These are phyloP conservation scores for Globisporangium solare DNA, from an alignment of 352 stramenopile species.

Conservation along the genomic window DNA sequence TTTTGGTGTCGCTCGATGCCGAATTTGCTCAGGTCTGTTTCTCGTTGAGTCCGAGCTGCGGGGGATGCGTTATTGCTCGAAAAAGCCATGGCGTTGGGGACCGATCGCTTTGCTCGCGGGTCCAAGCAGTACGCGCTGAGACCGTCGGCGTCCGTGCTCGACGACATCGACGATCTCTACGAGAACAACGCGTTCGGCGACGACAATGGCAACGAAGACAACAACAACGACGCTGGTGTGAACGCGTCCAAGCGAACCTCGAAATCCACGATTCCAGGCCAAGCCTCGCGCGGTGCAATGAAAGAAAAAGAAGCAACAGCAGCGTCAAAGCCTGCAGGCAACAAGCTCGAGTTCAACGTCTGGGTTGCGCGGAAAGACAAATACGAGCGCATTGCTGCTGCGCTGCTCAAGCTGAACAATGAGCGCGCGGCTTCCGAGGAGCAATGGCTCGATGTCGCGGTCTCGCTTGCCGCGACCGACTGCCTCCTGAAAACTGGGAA, in stretches of 20 bases:
- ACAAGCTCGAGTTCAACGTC: conserved; percentile 66
- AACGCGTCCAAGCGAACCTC: conserved; percentile 1
- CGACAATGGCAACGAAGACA: conserved; percentile 24
- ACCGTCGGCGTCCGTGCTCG: conserved; percentile 26
- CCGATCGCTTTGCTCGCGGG: neutral
- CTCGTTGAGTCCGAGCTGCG: no score
- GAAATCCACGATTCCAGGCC: neutral
- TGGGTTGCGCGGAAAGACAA: conserved; percentile 87
- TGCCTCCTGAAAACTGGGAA: conserved; percentile 74
- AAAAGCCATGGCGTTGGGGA: conserved; percentile 23
- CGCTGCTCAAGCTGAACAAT: conserved; percentile 60
- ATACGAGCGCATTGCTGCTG: conserved; percentile 68
- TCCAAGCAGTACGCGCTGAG: conserved; percentile 22
- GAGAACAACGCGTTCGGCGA: conserved; percentile 73
- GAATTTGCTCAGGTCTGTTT: no score
- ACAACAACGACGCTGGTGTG: conserved; percentile 1
- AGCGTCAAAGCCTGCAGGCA: neutral
- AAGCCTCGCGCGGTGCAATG: neutral
- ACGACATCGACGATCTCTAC: conserved; percentile 74
- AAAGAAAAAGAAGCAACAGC: conserved; percentile 2
- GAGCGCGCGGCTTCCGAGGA: conserved; percentile 49
- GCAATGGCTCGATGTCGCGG: conserved; percentile 69
- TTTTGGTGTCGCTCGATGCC: no score
- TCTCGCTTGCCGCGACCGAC: conserved; percentile 74
- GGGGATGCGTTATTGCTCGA: no score